Conservation (phyloP, 192 early-diverging fungal genomes). For the Geranomyces michiganensis region DNA sequence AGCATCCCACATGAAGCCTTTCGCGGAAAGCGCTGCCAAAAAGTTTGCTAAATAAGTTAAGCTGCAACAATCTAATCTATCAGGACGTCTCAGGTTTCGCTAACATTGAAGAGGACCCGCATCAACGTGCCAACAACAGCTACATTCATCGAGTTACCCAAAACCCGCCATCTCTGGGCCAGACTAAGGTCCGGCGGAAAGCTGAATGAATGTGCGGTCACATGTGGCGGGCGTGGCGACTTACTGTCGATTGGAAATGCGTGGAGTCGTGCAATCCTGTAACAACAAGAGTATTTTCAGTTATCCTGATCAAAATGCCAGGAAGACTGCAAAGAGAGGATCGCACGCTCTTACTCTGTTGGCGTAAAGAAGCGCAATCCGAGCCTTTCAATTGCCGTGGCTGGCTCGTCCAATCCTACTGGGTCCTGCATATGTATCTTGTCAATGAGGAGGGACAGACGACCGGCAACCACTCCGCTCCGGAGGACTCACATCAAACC, state of each 20-base stretch:
- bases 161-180: slow-evolving; percentile 79
- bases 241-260: slow-evolving; percentile 66
- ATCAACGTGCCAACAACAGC: slow-evolving; percentile 79
- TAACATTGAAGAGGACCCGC: slow-evolving; percentile 21
- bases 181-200: slow-evolving; percentile 69
- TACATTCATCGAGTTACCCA: slow-evolving; percentile 91
- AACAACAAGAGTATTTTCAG: too few species aligned
- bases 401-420: slow-evolving; percentile 52
- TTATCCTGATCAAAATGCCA: too few species aligned
- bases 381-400: slow-evolving; percentile 64
- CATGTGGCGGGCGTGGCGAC: not conserved
- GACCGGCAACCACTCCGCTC: not conserved
- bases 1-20: too few species aligned
- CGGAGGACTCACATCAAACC: slow-evolving; percentile 61
- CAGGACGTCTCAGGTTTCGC: not conserved
- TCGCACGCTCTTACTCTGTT: slow-evolving; percentile 55
- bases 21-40: too few species aligned
- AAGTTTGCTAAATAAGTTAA: too few species aligned
- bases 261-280: slow-evolving; percentile 71
- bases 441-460: not conserved
- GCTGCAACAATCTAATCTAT: too few species aligned
- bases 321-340: not conserved
- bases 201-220: slow-evolving; percentile 45
- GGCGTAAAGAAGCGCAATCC: slow-evolving; percentile 82
- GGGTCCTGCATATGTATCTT: not conserved